phyloP scores from a whole-genome alignment of 352 stramenopile species.

The Phytophthora citricola region DNA sequence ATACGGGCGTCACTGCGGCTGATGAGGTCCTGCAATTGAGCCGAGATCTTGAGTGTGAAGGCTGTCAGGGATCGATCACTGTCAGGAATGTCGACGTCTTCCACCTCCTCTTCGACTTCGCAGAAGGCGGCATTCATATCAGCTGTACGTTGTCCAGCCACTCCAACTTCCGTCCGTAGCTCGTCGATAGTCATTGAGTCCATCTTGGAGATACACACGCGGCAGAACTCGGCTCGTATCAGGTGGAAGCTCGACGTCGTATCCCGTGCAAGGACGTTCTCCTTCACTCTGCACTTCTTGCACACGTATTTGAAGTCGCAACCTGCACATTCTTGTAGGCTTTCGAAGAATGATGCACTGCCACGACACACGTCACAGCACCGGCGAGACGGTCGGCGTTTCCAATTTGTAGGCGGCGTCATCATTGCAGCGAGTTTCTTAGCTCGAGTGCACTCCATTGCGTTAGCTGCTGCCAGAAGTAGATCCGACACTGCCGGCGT shows the following conservation, averaged over 20 bases:
- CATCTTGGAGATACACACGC: constrained; percentile 40
- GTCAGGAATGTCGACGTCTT: constrained; percentile 34
- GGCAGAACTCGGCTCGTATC: constrained; percentile 40
- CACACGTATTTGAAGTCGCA: constrained; percentile 44
- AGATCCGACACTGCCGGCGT: constrained; percentile 34
- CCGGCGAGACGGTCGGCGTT: constrained; percentile 23
- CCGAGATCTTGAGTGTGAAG: constrained; percentile 43
- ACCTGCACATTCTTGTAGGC: constrained; percentile 29
- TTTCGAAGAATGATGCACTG: constrained; percentile 39
- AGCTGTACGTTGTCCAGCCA: constrained; percentile 8
- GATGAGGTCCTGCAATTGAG: constrained; percentile 35
- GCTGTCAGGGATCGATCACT: constrained; percentile 39
- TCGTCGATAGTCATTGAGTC: constrained; percentile 38
- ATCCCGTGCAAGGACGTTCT: constrained; percentile 39
- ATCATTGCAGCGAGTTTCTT: constrained; percentile 46
- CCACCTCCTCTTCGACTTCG: constrained; percentile 16
- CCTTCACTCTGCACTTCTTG: constrained; percentile 43
- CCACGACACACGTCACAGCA: constrained; percentile 43
- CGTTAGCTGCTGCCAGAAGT: constrained; percentile 33
- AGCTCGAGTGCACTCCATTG: constrained; percentile 36
- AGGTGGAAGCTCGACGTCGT: constrained; percentile 22
- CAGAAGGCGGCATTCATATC: constrained; percentile 23
- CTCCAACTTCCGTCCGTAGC: constrained; percentile 22
- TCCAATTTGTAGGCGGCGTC: constrained; percentile 9
- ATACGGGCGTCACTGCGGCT: constrained; percentile 25